These are phyloP conservation scores for Aspergillus sclerotiicarbonarius DNA, from an alignment of 495 filamentous ascomycete genomes.

Conservation along the genomic window DNA sequence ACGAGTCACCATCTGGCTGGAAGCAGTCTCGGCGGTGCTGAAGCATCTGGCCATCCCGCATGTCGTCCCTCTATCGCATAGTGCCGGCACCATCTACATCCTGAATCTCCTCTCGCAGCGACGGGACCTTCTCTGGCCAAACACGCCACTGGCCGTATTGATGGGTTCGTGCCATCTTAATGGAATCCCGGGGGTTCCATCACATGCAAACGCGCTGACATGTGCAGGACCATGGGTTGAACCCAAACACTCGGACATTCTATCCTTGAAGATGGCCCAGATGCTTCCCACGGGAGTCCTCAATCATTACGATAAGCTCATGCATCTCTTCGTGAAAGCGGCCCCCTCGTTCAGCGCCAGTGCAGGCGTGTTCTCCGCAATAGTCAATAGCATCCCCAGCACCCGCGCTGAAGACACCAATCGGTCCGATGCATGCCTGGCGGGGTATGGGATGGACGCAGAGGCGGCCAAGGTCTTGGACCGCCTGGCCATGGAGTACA, in stretches of 20 bases:
- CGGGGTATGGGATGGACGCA: background rate
- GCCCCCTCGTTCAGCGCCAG: background rate
- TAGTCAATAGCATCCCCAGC: background rate
- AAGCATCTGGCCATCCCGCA: background rate
- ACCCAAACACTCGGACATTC: background rate
- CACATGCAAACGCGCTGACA: background rate
- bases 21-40: background rate
- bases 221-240: background rate
- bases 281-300: background rate
- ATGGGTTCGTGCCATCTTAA: background rate
- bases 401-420: too few relatives aligned
- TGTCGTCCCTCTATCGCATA: conserved; percentile 1
- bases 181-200: background rate
- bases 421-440: background rate
- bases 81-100: background rate
- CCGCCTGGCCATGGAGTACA: background rate
- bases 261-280: conserved; percentile 2
- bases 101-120: background rate
- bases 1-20: background rate
- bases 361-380: background rate
- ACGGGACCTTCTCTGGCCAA: background rate
- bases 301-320: background rate
- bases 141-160: background rate
- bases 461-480: background rate
- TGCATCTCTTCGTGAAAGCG: background rate